phyloP scores from a whole-genome alignment of 805 yeast species.

The Candida nemodendra region DNA sequence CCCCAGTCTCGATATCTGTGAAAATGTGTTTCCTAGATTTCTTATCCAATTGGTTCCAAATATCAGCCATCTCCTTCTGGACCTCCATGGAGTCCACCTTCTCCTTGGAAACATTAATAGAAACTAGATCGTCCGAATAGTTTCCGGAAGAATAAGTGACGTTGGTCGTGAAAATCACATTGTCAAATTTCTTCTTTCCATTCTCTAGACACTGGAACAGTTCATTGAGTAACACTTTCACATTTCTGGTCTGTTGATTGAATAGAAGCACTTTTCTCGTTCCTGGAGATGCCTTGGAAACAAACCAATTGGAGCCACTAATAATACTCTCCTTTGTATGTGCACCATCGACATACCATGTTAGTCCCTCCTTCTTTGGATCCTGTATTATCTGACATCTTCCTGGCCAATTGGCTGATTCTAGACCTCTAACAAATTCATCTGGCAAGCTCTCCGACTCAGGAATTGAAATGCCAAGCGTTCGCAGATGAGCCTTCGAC shows the following conservation, averaged over 20 bases:
- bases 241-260: constrained; percentile 94
- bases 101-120: constrained; percentile 78
- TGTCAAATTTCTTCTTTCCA: constrained; percentile 54
- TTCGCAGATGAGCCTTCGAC: constrained; percentile 56
- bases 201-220: constrained; percentile 45
- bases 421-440: constrained; percentile 58
- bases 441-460: constrained; percentile 40
- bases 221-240: constrained; percentile 56
- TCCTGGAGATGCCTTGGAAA: constrained; percentile 29
- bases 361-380: constrained; percentile 40
- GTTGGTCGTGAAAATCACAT: constrained; percentile 85
- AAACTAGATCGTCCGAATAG: constrained; percentile 79
- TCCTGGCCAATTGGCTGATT: constrained; percentile 86
- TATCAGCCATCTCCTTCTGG: constrained; percentile 69
- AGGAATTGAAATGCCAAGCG: constrained; percentile 42
- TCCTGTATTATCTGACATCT: constrained; percentile 73
- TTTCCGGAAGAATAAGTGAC: constrained; percentile 84
- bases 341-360: constrained; percentile 95
- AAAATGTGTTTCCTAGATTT: constrained; percentile 47
- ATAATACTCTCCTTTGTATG: constrained; percentile 86
- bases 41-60: constrained; percentile 61
- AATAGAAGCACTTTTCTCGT: constrained; percentile 59
- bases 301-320: constrained; percentile 84
- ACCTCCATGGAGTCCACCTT: constrained; percentile 77
- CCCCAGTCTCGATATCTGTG: constrained; percentile 74